Base-by-base conservation (phyloP, 768 basidiomycete genomes). In the Russula ochroleuca region DNA sequence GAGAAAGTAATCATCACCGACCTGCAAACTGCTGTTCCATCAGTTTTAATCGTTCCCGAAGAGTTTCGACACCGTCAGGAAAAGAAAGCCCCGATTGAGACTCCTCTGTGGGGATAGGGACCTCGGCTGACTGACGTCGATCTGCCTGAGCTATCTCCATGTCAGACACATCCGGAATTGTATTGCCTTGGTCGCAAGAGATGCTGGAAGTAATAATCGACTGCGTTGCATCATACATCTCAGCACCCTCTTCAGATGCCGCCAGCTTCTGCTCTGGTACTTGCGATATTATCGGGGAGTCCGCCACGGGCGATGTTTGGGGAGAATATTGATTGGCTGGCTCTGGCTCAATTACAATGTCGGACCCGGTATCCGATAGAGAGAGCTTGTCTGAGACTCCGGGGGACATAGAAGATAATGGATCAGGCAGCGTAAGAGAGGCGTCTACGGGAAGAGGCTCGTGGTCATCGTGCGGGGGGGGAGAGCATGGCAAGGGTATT, bases 21-120 rank as follows among this genome's bases (percentile, higher is more conserved):
- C 91, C 90, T 65, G 84, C 69, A 70, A 93, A 92, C n/a, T 86
- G 80, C 71, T 90, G 84, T 69, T 93, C 90, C 2, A 92, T 81
- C 41, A 87, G 76, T 70, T 81, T 85, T 62, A 94, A 75, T 48
- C 84, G 81, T 65, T 85, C 79, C 70, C 84, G 87, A 58, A 92
- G 74, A 38, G 75, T 76, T 59, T 90, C 89, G 7, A 88, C 73
- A 62, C 79, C 75, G 10, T 23, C 37, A 3, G 62, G 57, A 43
- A 67, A 70, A 23, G 63, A 62, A n/a, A 43, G 43, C 13, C 48
- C 48, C 19, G 45, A 23, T 40, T 59, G 57, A 23, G 47, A 15
- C 33, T 23, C n/a, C 19, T 60, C 38, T 7, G 21, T 25, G 31
- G 28, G 38, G 23, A 41, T 33, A 21, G 51, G 23, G 15, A 23